Evolutionary conservation across 2,329 filamentous ascomycete species (phyloP), one percentile per base, ranked within the genome.

Genomic region (Camillea tinctor): DNA sequence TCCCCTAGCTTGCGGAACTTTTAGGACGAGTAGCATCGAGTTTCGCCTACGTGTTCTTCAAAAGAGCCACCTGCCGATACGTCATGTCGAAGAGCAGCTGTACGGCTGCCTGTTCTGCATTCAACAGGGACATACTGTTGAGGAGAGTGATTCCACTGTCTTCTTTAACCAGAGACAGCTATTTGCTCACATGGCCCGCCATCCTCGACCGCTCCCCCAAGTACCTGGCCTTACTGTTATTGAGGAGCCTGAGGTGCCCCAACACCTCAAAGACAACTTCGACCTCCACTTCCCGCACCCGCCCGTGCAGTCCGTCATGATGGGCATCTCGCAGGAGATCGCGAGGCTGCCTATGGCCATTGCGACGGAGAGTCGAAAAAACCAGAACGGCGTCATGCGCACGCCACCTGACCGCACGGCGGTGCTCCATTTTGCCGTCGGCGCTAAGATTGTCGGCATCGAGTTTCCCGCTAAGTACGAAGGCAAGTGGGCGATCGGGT

Each of bases 71-170:
- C 59, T 86, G 5, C 70, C 78, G 0, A 79, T 81, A 4, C 78
- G 77, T 57, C 74, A 80, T 15, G 73, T 80, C 17, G 83, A 85
- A 50, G 83, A 85, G 61, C 76, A 81, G 55, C 68, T 83, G 51
- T 86, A 84, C 65, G 82, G 75, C 2, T 86, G 84, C 62, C 63
- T 83, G 1, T 85, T 86, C 66, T 86, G 84, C 67, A 73, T 84
- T 3, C 76, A 80, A 4, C 62, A 74, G 19, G 81, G 81, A 0
- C 74, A 69, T n/a, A 84, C 82, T 0, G 69, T 79, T 2, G 80
- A 85, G 54, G 77, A 81, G 58, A 81, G 80, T 64, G 84, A 86
- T 53, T 79, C 83, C 2, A 86, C 84, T 0, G 80, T 86, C 8
- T 86, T 86, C 69, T 82, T 84, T 68, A 80, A 71, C 52, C 80